Percentiles rank a stretch among this genome's conserved stretches.
Evolutionary conservation across 345 rosid species (phyloP).

Genomic region (Pelargonium nanum): DNA sequence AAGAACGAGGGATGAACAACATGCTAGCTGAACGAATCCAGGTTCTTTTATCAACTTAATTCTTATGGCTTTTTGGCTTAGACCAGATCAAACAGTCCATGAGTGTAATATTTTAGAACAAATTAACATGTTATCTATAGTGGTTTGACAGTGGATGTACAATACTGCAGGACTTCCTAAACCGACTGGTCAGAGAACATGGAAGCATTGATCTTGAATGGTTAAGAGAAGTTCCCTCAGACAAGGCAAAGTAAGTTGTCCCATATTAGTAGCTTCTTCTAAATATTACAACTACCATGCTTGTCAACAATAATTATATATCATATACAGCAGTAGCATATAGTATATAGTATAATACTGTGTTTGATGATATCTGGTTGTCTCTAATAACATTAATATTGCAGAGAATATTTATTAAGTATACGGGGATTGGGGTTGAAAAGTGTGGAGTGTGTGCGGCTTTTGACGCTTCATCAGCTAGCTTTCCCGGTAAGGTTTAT

Average conservation of each 20-base stretch:
- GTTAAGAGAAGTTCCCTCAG: conserved; percentile 91
- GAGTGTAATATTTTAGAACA: too few species aligned
- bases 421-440: conserved; percentile 77
- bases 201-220: conserved; percentile 84
- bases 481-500: conserved; percentile 86
- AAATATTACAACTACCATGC: too few species aligned
- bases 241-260: conserved; percentile 71
- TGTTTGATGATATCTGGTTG: background rate
- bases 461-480: conserved; percentile 87
- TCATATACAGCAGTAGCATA: conserved; percentile 14
- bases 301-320: too few species aligned
- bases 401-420: conserved; percentile 83
- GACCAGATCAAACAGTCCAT: too few species aligned
- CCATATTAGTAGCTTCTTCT: conserved; percentile 1
- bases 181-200: conserved; percentile 60
- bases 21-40: conserved; percentile 6
- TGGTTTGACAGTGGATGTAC: too few species aligned
- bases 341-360: conserved; percentile 1
- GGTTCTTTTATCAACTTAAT: too few species aligned
- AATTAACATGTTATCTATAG: too few species aligned
- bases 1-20: conserved; percentile 1
- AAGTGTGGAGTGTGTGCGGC: conserved; percentile 97
- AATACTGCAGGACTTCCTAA: conserved; percentile 71
- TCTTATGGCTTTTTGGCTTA: too few species aligned
- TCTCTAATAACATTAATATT: conserved; percentile 19